These are phyloP conservation scores for Ogataea sp. DNA, from an alignment of 805 yeast genomes.

Conservation along the genomic window DNA sequence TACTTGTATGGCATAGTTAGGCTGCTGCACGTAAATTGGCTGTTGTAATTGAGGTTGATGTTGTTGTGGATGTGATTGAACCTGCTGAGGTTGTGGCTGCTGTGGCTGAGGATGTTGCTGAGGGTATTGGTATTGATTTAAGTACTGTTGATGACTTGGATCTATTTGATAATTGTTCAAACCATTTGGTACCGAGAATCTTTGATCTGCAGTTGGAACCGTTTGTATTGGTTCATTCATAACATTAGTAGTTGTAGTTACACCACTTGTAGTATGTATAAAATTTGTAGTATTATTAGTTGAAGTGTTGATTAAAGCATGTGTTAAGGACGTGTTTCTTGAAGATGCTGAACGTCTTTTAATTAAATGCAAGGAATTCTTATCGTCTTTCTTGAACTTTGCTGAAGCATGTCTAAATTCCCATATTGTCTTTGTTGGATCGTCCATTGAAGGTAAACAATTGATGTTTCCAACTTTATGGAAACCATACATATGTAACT, in stretches of 20 bases:
- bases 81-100: constrained; percentile 10
- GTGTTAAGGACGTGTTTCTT: constrained; percentile 4
- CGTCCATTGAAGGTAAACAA: constrained; percentile 9
- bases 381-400: constrained; percentile 40
- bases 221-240: constrained; percentile 1
- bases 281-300: background rate
- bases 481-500: constrained; percentile 93
- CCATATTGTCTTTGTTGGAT: constrained; percentile 31
- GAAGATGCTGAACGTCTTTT: constrained; percentile 40
- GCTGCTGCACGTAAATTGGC: background rate
- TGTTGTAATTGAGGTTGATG: constrained; percentile 5
- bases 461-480: constrained; percentile 60
- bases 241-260: background rate
- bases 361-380: constrained; percentile 33
- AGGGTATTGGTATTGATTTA: constrained; percentile 4
- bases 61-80: constrained; percentile 5
- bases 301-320: background rate
- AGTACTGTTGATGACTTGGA: constrained; percentile 1
- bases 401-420: constrained; percentile 49
- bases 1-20: background rate
- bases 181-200: too few species aligned
- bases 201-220: too few species aligned
- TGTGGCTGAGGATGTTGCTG: constrained; percentile 7
- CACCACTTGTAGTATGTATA: background rate
- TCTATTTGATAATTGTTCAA: constrained; percentile 2